These are phyloP conservation scores for Leccinum sublutescens DNA, from an alignment of 768 basidiomycete species.

Conservation along the genomic window DNA sequence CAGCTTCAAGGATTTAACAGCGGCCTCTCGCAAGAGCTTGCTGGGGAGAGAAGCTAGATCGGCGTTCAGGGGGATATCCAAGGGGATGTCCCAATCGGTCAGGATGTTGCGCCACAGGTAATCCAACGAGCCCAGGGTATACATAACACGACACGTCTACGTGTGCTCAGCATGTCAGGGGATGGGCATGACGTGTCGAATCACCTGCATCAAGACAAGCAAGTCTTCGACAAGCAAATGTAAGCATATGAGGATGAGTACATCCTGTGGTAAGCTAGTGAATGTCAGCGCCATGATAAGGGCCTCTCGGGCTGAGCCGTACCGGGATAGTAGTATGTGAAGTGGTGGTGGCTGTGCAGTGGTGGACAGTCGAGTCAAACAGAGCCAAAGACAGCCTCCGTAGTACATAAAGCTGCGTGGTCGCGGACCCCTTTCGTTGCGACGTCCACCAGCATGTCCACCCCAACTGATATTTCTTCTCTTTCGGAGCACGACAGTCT, in stretches of 20 bases:
- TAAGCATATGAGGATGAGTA: slow-evolving; percentile 39
- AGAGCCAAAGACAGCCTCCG: slow-evolving; percentile 26
- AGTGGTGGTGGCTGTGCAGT: neutral
- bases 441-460: slow-evolving; percentile 30
- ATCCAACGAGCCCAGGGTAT: slow-evolving; percentile 49
- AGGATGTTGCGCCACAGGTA: slow-evolving; percentile 54
- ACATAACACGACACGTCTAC: slow-evolving; percentile 60
- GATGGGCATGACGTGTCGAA: slow-evolving; percentile 2
- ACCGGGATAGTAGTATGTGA: neutral
- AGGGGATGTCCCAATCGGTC: slow-evolving; percentile 33
- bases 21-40: slow-evolving; percentile 39
- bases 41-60: slow-evolving; percentile 37
- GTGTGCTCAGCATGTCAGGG: slow-evolving; percentile 26
- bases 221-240: slow-evolving; percentile 40
- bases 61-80: slow-evolving; percentile 40
- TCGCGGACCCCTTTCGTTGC: slow-evolving; percentile 31
- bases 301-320: neutral
- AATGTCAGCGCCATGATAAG: slow-evolving; percentile 18
- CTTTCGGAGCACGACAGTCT: slow-evolving; percentile 63
- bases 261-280: slow-evolving; percentile 41
- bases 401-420: slow-evolving; percentile 24
- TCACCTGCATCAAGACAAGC: slow-evolving; percentile 49
- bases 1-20: slow-evolving; percentile 45
- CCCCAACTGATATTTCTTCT: slow-evolving; percentile 39
- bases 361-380: slow-evolving; percentile 22